Conservation (phyloP, 1,284 basidiomycete species). For the Filobasidium uniguttulatum region DNA sequence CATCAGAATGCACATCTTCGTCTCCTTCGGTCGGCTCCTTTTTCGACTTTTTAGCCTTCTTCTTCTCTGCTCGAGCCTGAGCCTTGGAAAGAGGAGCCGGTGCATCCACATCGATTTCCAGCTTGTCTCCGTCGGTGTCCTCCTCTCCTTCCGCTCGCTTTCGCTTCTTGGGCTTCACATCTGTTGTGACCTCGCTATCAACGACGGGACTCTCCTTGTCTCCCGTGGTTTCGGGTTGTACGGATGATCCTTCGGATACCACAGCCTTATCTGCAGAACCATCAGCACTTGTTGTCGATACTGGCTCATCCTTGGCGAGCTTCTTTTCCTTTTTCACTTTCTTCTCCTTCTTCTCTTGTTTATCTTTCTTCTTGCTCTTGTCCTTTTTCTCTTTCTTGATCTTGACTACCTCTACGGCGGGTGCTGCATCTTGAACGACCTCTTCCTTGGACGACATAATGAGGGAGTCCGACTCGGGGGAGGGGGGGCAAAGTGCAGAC, state of each 20-base stretch:
- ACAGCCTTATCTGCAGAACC: conserved; percentile 1
- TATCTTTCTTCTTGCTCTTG: background rate
- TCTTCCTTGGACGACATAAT: background rate
- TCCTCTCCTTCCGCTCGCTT: conserved; percentile 14
- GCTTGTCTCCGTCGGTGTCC: conserved; percentile 22
- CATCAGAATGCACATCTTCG: conserved; percentile 49
- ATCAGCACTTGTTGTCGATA: conserved; percentile 4
- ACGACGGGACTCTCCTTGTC: conserved; percentile 5
- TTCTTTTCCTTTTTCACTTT: conserved; percentile 1
- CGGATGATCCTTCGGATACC: background rate
- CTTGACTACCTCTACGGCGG: background rate
- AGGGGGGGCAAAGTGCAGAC: no score
- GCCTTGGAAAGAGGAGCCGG: conserved; percentile 36
- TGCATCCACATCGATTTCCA: conserved; percentile 34
- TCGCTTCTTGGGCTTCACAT: conserved; percentile 16
- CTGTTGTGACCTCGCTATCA: conserved; percentile 7
- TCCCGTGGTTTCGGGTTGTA: no score
- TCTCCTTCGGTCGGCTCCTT: conserved; percentile 13
- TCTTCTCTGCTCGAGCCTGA: conserved; percentile 32
- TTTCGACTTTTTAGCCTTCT: conserved; percentile 25
- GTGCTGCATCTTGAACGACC: background rate
- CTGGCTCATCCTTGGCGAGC: conserved; percentile 1
- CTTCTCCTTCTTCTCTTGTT: conserved; percentile 5
- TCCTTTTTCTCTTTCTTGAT: background rate
- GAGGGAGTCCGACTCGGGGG: background rate